Conservation (phyloP, 2,329 filamentous ascomycete genomes). For the Ascochyta viciae-villosae region DNA sequence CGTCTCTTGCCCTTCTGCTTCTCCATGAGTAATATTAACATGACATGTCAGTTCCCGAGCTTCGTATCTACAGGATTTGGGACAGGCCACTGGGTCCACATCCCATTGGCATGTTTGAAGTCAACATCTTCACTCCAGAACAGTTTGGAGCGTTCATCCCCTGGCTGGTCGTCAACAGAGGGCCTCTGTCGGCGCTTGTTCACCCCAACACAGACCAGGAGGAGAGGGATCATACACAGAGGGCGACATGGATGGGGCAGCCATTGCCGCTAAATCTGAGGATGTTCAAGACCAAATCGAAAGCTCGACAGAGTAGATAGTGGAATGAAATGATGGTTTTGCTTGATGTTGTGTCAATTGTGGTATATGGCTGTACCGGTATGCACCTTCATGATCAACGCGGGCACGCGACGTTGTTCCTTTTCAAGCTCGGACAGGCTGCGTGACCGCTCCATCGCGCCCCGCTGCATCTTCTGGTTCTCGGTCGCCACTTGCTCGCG, state of each 20-base stretch:
- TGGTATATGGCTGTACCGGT: constrained; percentile 17
- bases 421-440: background rate
- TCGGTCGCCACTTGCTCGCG: background rate
- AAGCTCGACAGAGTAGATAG: background rate
- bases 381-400: background rate
- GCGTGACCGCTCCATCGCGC: constrained; percentile 1
- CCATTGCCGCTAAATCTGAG: constrained; percentile 66
- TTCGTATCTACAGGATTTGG: constrained; percentile 81
- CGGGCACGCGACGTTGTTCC: background rate
- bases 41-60: constrained; percentile 72
- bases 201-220: constrained; percentile 82
- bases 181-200: constrained; percentile 77
- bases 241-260: constrained; percentile 78
- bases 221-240: constrained; percentile 68
- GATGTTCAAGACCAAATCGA: constrained; percentile 52
- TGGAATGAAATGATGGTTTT: background rate
- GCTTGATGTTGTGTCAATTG: constrained; percentile 10
- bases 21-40: constrained; percentile 6
- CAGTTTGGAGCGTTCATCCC: constrained; percentile 90
- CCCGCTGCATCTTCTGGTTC: background rate
- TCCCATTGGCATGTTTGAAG: constrained; percentile 88
- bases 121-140: constrained; percentile 82
- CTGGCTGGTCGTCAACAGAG: constrained; percentile 83
- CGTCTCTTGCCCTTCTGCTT: background rate
- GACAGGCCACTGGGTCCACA: constrained; percentile 82